Conservation (phyloP, 495 filamentous ascomycete species). For the Haplographium delicatum region DNA sequence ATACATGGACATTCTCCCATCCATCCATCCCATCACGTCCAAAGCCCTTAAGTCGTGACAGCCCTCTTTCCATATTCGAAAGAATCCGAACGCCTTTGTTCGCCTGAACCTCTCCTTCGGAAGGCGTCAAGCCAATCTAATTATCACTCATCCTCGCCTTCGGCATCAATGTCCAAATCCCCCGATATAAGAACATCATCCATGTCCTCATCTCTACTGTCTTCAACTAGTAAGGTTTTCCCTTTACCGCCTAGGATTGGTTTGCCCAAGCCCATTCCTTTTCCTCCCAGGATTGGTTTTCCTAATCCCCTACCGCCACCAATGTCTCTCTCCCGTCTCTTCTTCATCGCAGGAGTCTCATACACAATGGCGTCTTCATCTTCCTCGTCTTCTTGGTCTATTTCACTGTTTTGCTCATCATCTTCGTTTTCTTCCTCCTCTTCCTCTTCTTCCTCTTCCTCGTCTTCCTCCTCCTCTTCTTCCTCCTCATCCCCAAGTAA, state of each 20-base stretch:
- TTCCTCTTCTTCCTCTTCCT: constrained; percentile 12
- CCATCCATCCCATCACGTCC: not conserved
- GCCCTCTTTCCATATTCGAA: constrained; percentile 2
- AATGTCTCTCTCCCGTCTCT: constrained; percentile 5
- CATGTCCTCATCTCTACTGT: constrained; percentile 19
- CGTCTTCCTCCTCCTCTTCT: constrained; percentile 35
- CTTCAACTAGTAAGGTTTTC: constrained; percentile 19
- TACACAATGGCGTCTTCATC: constrained; percentile 26
- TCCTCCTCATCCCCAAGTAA: constrained; percentile 23
- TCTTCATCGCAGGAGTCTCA: constrained; percentile 21
- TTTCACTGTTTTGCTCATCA: too few relatives aligned
- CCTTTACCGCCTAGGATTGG: too few relatives aligned
- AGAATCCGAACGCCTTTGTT: not conserved
- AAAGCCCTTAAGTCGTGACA: not conserved
- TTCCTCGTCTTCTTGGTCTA: constrained; percentile 25
- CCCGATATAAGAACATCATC: constrained; percentile 2
- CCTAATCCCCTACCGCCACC: constrained; percentile 11
- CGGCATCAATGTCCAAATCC: constrained; percentile 23
- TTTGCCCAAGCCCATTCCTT: constrained; percentile 10
- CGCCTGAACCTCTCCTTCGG: not conserved
- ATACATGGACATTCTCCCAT: not conserved
- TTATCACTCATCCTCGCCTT: constrained; percentile 25
- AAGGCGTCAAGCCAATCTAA: not conserved
- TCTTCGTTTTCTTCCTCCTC: constrained; percentile 32
- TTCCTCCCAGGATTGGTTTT: constrained; percentile 13